Evolutionary conservation across 345 rosid species (phyloP), one percentile per base, ranked within the genome.

Genomic region (Eutrema japonicum): DNA sequence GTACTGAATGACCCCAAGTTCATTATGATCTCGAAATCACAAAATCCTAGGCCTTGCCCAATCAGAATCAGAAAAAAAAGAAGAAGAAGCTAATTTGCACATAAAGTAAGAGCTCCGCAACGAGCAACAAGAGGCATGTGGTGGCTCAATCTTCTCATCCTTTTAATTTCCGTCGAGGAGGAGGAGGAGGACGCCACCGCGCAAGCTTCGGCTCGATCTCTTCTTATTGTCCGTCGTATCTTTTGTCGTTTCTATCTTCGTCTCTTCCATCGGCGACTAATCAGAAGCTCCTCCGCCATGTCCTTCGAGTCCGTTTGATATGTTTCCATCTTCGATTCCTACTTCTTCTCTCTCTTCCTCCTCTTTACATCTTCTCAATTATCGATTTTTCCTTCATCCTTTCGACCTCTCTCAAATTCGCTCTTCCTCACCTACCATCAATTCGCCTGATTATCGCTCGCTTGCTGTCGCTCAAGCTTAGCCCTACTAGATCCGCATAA

Each of bases 401-500:
- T 4, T 71, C 72, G 2, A 37, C 66, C 52, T 66, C 77, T 37
- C 77, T 87, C 71, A 85, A 82, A 63, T 76, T 85, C 26, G 83
- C 89, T 35, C 85, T 85, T 56, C 92, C 92, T 72, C 83, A 85
- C 47, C 70, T 90, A 8, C 90, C 87, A 9, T 83, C 85, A 0
- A 76, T 90, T 49, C 83, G 88, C n/a, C 78, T 82, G 43, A 67
- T 85, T 54, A 83, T 88, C 42, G 77, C 91, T 73, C 90, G 90
- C 3, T 85, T 88, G 29, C 66, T 88, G 3, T 84, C 89, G 4
- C 68, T 78, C 41, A 87, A 82, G 76, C 66, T 85, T 48, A 87
- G 13, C 80, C 86, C 62, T 72, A 64, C 72, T n/a, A n/a, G n/a
- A n/a, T n/a, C n/a, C 36, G 18, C 18, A 1, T 18, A 18, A 18